Evolutionary conservation across 306 rosid genomes (phyloP), one percentile per base, ranked within the genome.

Genomic region (Carpinus viminea): DNA sequence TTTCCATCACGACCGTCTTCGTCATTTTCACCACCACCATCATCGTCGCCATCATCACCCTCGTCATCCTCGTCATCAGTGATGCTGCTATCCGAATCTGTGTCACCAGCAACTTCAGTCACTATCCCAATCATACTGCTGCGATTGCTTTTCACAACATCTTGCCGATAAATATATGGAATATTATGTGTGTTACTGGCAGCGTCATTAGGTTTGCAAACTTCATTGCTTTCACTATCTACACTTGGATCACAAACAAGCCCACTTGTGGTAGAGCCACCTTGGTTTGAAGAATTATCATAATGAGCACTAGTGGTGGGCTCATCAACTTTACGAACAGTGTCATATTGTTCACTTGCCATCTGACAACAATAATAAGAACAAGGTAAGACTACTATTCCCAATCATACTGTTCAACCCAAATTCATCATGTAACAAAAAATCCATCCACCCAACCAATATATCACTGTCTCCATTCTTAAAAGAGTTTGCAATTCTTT

Each of bases 81-180:
- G 53, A 84, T 79, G 83, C 87, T 79, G 68, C 96, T 82, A 79
- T 95, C 97, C 26, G 98, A 91, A 77, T 95, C 98, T 4, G 86
- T 74, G 86, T 93, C 99, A 80, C 99, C 99, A 17, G 89, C 88
- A 76, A 93, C 97, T 86, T 93, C 99, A 16, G 94, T 91, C 85
- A 91, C 99, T 80, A 96, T 83, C 71, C 99, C 99, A 74, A 86
- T 82, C 87, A 83, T 74, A 66, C 90, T 88, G 75, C 61, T 82
- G 75, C 13, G 76, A 73, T 78, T 88, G 80, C 89, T 87, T 84
- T 65, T 90, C 79, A 96, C 97, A 77, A 96, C 91, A 74, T 96
- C 98, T 62, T 93, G 97, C 73, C 97, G 88, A 74, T 91, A 96
- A 52, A 96, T 69, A 83, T 81, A 83, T 12, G 87, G 83, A 56